Percentiles rank a stretch among this genome's conserved stretches.
Evolutionary conservation across 2,329 filamentous ascomycete genomes (phyloP).

Genomic region (Neofusicoccum umdonicola): DNA sequence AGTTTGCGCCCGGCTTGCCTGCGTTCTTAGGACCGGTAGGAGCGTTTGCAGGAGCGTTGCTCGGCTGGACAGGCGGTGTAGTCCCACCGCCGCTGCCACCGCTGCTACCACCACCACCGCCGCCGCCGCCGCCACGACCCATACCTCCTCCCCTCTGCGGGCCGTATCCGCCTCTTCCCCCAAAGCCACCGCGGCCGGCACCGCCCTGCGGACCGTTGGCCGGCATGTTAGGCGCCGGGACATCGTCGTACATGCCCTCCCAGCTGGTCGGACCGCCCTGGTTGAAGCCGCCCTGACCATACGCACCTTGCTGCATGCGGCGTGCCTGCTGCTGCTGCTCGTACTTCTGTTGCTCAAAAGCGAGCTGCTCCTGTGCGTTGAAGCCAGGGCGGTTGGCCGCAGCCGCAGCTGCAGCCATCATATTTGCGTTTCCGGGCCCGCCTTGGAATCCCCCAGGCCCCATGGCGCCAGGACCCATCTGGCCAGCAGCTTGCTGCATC

Average conservation of each 20-base stretch:
- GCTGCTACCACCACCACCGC: background rate
- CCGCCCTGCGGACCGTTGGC: conserved; percentile 46
- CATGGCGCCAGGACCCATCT: conserved; percentile 36
- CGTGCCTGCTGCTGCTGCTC: conserved; percentile 67
- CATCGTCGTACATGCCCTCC: conserved; percentile 98
- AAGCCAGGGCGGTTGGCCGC: conserved; percentile 51
- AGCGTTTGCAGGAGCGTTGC: conserved; percentile 67
- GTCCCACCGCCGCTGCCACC: conserved; percentile 38
- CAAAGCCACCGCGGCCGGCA: conserved; percentile 41
- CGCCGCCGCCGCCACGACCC: conserved; percentile 36
- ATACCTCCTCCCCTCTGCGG: conserved; percentile 7
- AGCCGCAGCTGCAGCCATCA: conserved; percentile 25
- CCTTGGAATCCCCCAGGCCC: conserved; percentile 34
- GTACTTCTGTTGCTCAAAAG: conserved; percentile 77
- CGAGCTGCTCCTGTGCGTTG: conserved; percentile 69
- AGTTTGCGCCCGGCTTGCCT: conserved; percentile 86
- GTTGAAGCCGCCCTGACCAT: conserved; percentile 38
- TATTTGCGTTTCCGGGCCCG: background rate
- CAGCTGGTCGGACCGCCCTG: conserved; percentile 75
- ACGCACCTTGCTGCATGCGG: conserved; percentile 42
- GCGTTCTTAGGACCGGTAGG: conserved; percentile 97
- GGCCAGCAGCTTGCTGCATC: conserved; percentile 58
- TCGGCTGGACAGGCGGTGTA: conserved; percentile 32
- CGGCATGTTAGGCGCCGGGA: conserved; percentile 73
- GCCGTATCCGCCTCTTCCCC: conserved; percentile 25